Evolutionary conservation across 1,139 yeast species (phyloP).

Genomic region (Hyphopichia fennica): DNA sequence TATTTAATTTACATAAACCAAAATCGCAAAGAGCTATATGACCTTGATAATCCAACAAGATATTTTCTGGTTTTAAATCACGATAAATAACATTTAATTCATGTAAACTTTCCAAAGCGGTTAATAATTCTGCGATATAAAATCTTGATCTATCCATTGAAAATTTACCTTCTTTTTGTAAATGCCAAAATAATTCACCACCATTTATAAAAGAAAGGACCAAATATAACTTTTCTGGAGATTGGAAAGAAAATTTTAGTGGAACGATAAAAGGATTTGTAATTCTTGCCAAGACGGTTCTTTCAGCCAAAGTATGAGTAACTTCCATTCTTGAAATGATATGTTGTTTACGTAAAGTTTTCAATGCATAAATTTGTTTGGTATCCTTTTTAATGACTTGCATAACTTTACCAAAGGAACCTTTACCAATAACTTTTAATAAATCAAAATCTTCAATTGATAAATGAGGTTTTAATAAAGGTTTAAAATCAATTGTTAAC

Average conservation of each 20-base stretch:
- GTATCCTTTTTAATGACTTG: conserved; percentile 96
- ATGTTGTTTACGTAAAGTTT: conserved; percentile 90
- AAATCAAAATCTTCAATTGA: conserved; percentile 90
- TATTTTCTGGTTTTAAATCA: conserved; percentile 93
- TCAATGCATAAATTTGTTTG: conserved; percentile 88
- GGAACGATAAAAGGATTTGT: conserved; percentile 99
- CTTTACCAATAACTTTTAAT: conserved; percentile 93
- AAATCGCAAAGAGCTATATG: conserved; percentile 96
- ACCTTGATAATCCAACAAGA: conserved; percentile 91
- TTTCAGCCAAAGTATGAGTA: conserved; percentile 92
- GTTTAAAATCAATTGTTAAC: conserved; percentile 76
- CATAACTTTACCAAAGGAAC: conserved; percentile 98
- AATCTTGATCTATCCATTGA: conserved; percentile 91
- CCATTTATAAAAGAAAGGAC: conserved; percentile 95
- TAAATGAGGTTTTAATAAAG: conserved; percentile 63
- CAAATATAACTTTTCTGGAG: conserved; percentile 88
- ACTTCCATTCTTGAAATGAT: conserved; percentile 94
- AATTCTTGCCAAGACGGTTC: conserved; percentile 90
- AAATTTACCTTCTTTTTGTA: conserved; percentile 94
- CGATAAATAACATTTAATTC: conserved; percentile 92
- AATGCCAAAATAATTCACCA: conserved; percentile 96
- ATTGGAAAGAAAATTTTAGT: conserved; percentile 89
- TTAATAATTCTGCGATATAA: conserved; percentile 90
- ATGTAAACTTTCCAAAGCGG: conserved; percentile 90
- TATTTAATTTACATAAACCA: conserved; percentile 91